phyloP scores from a whole-genome alignment of 768 basidiomycete species.

The Ramaria rubella region DNA sequence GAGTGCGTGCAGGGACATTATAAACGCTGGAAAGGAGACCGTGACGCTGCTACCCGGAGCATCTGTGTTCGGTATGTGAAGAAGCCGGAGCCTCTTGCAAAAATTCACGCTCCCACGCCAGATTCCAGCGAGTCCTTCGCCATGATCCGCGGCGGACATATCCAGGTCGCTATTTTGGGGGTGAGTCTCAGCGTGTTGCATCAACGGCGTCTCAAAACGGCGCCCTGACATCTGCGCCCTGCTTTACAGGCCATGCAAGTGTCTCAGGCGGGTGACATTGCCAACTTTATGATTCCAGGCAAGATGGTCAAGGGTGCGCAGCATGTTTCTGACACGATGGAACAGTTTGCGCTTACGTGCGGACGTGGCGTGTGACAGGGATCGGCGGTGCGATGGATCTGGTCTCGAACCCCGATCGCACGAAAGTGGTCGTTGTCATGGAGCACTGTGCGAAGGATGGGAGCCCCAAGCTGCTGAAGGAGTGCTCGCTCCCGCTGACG shows the following conservation, averaged over 20 bases:
- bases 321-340: constrained; percentile 10
- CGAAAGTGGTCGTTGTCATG: constrained; percentile 84
- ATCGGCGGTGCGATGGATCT: constrained; percentile 97
- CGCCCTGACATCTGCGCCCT: too few species aligned
- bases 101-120: constrained; percentile 21
- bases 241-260: constrained; percentile 90
- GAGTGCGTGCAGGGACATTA: constrained; percentile 58
- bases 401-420: constrained; percentile 92
- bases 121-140: constrained; percentile 92
- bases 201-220: too few species aligned
- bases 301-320: constrained; percentile 74
- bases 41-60: constrained; percentile 90
- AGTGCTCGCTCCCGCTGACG: constrained; percentile 81
- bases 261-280: constrained; percentile 85
- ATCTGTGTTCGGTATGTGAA: constrained; percentile 71
- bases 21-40: constrained; percentile 94
- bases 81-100: not conserved
- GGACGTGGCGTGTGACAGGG: constrained; percentile 42
- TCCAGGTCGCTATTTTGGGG: constrained; percentile 89
- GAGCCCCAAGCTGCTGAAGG: constrained; percentile 76
- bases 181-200: constrained; percentile 45
- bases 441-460: constrained; percentile 91
- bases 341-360: not conserved
- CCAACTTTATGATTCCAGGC: constrained; percentile 98
- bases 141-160: constrained; percentile 96